Base-by-base conservation (phyloP, 345 rosid genomes). In the Diplotaxis tenuifolia region DNA sequence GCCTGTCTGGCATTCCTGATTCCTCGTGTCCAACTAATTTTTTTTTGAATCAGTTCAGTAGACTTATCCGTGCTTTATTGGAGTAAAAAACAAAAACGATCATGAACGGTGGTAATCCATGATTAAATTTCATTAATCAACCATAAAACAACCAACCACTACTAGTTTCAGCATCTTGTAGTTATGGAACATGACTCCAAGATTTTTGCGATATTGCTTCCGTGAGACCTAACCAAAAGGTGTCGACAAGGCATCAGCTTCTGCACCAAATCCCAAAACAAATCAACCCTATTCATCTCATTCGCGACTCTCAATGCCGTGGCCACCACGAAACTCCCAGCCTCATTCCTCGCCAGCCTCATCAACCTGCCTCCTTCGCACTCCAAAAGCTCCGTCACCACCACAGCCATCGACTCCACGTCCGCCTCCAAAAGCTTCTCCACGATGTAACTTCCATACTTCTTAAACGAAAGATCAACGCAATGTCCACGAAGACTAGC, bases 221-320 rank as follows among this genome's bases (percentile, higher is more conserved):
- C 53, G 8, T 50, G 62, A 62, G 53, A 62, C 5, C 4, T 62
- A 62, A 59, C 62, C 38, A 71, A 50, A 49, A 71, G 19, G 3
- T 7, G 19, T 9, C 54, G n/a, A 52, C 22, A 32, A 62, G 68
- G 75, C 68, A 32, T 62, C 0, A 71, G 38, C 68, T 71, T 62
- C 16, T 62, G 6, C 53, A 47, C 53, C 53, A 47, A 47, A 47
- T 47, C 53, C 9, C 21, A 0, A 47, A 15, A 16, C 21, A 47
- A 9, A 16, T 15, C 10, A 21, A 15, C 0, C 52, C 53, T 47
- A 47, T 47, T 7, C 20, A 47, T 16, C 21, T 0, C 53, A 0
- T 15, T 9, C 6, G 69, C 16, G 25, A 18, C 16, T 47, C 1
- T 47, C 57, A 65, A 22, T 16, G 69, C 69, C 69, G 25, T 47